Conservation (phyloP, 768 basidiomycete genomes). For the Ramaria sp. region DNA sequence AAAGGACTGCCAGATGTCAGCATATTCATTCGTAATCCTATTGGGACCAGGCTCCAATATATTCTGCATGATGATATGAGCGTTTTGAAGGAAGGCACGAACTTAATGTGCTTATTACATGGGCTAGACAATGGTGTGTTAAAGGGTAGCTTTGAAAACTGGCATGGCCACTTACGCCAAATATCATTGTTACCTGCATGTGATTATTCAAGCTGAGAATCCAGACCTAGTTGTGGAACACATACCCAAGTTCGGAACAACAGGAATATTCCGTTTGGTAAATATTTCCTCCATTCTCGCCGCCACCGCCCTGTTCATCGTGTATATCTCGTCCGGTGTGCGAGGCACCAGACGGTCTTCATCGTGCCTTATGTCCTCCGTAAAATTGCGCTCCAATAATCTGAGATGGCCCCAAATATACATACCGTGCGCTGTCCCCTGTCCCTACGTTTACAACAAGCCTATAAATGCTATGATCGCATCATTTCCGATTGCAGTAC, state of each 20-base stretch:
- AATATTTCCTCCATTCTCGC: conserved; percentile 69
- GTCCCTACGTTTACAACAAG: conserved; percentile 39
- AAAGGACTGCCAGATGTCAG: conserved; percentile 70
- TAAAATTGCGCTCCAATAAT: not conserved
- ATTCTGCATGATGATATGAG: conserved; percentile 1
- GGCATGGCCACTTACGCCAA: conserved; percentile 50
- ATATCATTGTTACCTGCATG: conserved; percentile 79
- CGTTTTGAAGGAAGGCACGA: not conserved
- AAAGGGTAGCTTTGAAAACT: not conserved
- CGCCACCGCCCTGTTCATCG: conserved; percentile 56
- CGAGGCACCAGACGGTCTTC: conserved; percentile 75
- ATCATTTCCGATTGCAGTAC: conserved; percentile 16
- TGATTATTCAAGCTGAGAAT: not conserved
- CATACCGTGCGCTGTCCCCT: conserved; percentile 62
- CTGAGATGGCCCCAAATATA: not conserved
- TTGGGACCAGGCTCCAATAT: conserved; percentile 7
- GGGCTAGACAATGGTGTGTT: conserved; percentile 31
- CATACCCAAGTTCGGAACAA: conserved; percentile 69
- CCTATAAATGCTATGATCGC: not conserved
- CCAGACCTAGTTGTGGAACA: not conserved
- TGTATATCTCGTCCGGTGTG: conserved; percentile 69
- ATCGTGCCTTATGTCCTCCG: conserved; percentile 52
- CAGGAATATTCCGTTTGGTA: conserved; percentile 54
- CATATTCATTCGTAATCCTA: conserved; percentile 12
- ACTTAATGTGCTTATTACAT: conserved; percentile 22